Percentiles rank a stretch among this genome's conserved stretches.
phyloP scores from a whole-genome alignment of 1,284 basidiomycete species.

The Ceratobasidium theobromae region DNA sequence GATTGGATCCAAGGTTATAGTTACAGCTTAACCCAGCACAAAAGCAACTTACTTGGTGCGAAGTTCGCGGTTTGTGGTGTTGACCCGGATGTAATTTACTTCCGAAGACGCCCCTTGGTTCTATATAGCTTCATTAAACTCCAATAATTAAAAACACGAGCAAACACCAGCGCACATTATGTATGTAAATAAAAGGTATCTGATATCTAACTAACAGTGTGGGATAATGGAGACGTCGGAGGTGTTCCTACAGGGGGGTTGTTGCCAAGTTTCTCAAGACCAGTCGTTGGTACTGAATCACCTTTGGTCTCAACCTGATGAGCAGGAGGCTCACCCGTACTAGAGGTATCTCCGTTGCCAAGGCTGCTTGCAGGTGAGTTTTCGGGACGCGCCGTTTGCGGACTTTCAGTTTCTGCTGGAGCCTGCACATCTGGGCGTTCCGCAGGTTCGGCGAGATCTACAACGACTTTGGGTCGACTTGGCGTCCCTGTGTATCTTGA shows the following conservation, averaged over 20 bases:
- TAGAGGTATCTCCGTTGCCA: background rate
- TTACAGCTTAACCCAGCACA: background rate
- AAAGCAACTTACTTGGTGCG: conserved; percentile 6
- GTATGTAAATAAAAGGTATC: background rate
- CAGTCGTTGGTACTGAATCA: background rate
- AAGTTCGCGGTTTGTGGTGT: conserved; percentile 5
- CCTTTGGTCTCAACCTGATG: conserved; percentile 9
- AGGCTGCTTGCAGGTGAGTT: background rate
- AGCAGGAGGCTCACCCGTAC: background rate
- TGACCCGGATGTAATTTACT: conserved; percentile 27
- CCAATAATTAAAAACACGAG: conserved; percentile 1
- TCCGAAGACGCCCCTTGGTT: conserved; percentile 1
- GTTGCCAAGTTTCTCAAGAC: conserved; percentile 23
- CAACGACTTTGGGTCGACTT: conserved; percentile 19
- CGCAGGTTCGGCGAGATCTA: conserved; percentile 13
- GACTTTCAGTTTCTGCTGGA: conserved; percentile 2
- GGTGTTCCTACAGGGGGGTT: conserved; percentile 7
- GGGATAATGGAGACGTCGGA: conserved; percentile 22
- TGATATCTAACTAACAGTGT: conserved; percentile 8
- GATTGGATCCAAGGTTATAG: background rate
- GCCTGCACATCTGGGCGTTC: background rate
- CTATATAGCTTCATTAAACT: conserved; percentile 10
- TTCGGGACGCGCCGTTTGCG: conserved; percentile 5
- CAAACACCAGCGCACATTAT: conserved; percentile 1
- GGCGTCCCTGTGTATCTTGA: conserved; percentile 24